Conservation (phyloP, 2,329 filamentous ascomycete species). For the Aschersonia sp. region DNA sequence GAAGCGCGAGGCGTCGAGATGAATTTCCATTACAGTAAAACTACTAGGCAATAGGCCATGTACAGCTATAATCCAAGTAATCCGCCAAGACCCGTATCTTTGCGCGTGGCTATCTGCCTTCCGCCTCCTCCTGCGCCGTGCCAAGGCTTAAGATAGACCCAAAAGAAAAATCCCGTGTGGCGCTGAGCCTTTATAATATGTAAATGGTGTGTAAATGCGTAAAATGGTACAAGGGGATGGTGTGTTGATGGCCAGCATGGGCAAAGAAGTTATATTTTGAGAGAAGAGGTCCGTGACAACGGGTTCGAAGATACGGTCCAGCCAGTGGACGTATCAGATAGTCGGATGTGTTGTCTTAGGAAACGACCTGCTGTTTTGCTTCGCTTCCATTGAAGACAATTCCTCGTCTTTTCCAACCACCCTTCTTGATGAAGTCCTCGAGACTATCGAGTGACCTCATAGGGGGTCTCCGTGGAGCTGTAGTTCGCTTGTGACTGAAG, state of each 20-base stretch:
- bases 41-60: too few species aligned
- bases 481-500: constrained; percentile 18
- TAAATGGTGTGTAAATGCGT: neutral
- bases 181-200: too few species aligned
- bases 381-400: constrained; percentile 24
- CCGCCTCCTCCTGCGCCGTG: too few species aligned
- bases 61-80: too few species aligned
- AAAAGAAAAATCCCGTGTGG: too few species aligned
- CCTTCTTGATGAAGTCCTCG: constrained; percentile 26
- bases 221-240: neutral
- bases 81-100: too few species aligned
- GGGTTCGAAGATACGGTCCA: neutral
- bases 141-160: too few species aligned
- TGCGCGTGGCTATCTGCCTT: too few species aligned
- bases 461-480: constrained; percentile 18
- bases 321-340: neutral
- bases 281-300: neutral
- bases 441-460: constrained; percentile 23
- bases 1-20: too few species aligned
- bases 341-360: neutral
- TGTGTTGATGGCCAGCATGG: neutral
- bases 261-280: neutral
- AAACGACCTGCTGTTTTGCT: neutral
- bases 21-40: too few species aligned
- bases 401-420: constrained; percentile 28